phyloP scores from a whole-genome alignment of 176 grass and related monocot genomes.

The Echinochloa phyllopogon region DNA sequence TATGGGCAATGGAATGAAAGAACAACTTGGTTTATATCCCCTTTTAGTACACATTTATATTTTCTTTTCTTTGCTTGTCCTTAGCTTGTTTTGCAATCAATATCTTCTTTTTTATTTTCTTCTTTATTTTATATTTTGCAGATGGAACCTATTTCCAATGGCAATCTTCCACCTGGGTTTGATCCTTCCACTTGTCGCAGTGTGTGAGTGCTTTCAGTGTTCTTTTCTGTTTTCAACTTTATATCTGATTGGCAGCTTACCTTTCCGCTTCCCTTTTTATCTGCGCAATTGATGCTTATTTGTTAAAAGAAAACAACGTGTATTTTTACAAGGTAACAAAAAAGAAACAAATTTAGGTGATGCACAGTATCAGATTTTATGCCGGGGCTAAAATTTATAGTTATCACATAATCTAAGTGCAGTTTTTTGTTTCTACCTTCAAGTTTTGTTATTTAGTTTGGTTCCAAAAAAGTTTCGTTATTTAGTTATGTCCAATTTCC shows the following conservation, averaged over 20 bases:
- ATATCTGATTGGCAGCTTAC: slow-evolving; percentile 35
- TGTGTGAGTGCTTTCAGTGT: slow-evolving; percentile 80
- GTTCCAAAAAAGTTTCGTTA: neutral
- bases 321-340: slow-evolving; percentile 6
- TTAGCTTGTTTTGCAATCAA: slow-evolving; percentile 37
- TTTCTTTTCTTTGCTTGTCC: slow-evolving; percentile 46
- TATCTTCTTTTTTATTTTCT: slow-evolving; percentile 60
- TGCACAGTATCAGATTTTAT: slow-evolving; percentile 16
- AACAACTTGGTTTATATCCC: slow-evolving; percentile 21
- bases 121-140: slow-evolving; percentile 74
- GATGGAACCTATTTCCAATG: slow-evolving; percentile 95
- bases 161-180: slow-evolving; percentile 92
- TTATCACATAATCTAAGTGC: slow-evolving; percentile 22
- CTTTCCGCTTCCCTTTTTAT: neutral
- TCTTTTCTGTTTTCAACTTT: slow-evolving; percentile 52
- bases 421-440: neutral
- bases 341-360: neutral
- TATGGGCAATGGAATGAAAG: slow-evolving; percentile 16
- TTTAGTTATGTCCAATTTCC: slow-evolving; percentile 13
- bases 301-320: slow-evolving; percentile 8
- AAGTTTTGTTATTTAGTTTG: slow-evolving; percentile 5
- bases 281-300: neutral
- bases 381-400: slow-evolving; percentile 1
- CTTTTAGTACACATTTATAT: slow-evolving; percentile 13
- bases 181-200: slow-evolving; percentile 91